These are phyloP conservation scores for Xylaria sp. DNA, from an alignment of 2,329 filamentous ascomycete genomes.

Conservation along the genomic window DNA sequence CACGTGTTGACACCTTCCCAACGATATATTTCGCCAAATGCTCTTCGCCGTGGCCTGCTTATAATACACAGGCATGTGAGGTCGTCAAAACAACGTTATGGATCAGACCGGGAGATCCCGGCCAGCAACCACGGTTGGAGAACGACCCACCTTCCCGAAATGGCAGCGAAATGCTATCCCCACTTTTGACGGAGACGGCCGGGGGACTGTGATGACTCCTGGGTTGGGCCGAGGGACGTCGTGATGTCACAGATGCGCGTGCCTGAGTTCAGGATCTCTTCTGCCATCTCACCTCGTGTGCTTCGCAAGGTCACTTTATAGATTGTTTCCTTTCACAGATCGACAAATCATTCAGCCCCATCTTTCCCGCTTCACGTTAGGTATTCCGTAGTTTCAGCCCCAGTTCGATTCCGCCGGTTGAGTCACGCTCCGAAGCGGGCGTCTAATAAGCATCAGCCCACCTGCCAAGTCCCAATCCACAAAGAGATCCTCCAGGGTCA, in stretches of 20 bases:
- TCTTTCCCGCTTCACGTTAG: neutral
- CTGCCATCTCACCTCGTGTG: neutral
- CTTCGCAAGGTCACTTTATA: neutral
- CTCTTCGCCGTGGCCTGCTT: neutral
- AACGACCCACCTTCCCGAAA: conserved; percentile 5
- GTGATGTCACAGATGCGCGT: neutral
- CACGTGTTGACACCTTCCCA: neutral
- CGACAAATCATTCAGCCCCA: neutral
- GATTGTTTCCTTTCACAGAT: neutral
- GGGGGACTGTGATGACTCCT: neutral
- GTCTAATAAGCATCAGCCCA: neutral
- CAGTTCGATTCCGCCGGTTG: conserved; percentile 9
- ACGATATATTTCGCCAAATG: too few species aligned
- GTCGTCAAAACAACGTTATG: neutral
- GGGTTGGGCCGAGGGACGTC: neutral
- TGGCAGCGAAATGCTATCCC: conserved; percentile 14
- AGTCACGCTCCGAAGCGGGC: conserved; percentile 14
- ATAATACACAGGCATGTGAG: neutral
- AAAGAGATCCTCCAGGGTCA: neutral
- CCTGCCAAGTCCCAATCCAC: neutral
- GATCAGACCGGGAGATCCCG: neutral
- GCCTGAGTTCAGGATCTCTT: neutral
- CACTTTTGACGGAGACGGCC: neutral
- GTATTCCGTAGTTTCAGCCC: neutral
- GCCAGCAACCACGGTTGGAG: neutral